A percentile compares a stretch with the other conserved stretches of the same genome.
Evolutionary conservation across 495 filamentous ascomycete genomes (phyloP).

Genomic region (Neurospora sp.): DNA sequence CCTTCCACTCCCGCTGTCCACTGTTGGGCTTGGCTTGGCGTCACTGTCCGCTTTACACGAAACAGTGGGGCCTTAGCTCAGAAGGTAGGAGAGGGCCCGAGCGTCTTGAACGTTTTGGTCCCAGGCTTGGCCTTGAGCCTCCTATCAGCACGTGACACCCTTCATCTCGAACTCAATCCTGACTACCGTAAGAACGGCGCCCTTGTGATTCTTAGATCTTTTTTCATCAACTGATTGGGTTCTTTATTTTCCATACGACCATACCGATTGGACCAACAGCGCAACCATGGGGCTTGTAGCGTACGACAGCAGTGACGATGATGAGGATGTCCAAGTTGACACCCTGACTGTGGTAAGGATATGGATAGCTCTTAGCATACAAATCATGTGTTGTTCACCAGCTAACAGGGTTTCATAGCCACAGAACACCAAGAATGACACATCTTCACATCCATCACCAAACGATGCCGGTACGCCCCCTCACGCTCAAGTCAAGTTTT

Average conservation of each 20-base stretch:
- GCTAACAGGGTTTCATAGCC: not conserved
- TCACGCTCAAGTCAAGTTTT: not conserved
- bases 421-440: not conserved
- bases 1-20: slow-evolving; percentile 12
- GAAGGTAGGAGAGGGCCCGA: not conserved
- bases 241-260: not conserved
- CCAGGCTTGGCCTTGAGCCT: not conserved
- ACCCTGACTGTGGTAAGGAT: not conserved
- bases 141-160: slow-evolving; percentile 22
- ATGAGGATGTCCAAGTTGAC: slow-evolving; percentile 37
- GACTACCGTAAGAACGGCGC: not conserved
- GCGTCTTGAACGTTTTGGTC: not conserved
- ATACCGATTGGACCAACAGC: not conserved
- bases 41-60: not conserved
- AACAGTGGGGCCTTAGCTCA: not conserved
- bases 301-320: slow-evolving; percentile 75
- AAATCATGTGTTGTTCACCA: not conserved
- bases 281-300: slow-evolving; percentile 53
- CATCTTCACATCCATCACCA: not conserved
- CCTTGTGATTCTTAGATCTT: not conserved
- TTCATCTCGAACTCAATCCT: slow-evolving; percentile 9
- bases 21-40: not conserved
- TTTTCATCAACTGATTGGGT: not conserved
- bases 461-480: not conserved
- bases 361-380: slow-evolving; percentile 1